Percentiles rank a stretch among this genome's conserved stretches.
These are phyloP conservation scores for Neofusicoccum ribis DNA, from an alignment of 2,329 filamentous ascomycete species.

Conservation along the genomic window DNA sequence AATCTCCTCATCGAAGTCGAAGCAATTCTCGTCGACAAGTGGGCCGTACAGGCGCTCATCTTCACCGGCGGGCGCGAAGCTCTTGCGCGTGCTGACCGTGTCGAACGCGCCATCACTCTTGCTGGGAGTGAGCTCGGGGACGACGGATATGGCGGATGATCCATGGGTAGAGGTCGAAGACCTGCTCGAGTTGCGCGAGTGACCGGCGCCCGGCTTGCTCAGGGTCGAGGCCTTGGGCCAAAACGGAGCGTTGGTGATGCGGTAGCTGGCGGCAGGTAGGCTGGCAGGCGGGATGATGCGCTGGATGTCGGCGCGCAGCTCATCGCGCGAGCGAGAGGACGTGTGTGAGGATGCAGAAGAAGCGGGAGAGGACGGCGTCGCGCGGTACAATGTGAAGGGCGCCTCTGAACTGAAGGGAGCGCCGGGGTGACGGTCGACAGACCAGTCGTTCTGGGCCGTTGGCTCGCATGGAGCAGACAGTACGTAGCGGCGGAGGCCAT, in stretches of 20 bases:
- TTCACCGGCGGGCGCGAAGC: background rate
- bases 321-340: background rate
- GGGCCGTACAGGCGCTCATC: background rate
- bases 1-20: background rate
- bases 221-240: background rate
- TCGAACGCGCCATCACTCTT: conserved; percentile 4
- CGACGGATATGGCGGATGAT: background rate
- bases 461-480: background rate
- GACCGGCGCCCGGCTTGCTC: background rate
- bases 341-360: background rate
- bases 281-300: background rate
- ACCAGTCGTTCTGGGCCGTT: background rate
- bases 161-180: background rate
- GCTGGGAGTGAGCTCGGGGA: conserved; percentile 2
- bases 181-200: background rate
- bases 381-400: background rate
- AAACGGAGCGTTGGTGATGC: background rate
- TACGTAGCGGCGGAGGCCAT: background rate
- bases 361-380: background rate
- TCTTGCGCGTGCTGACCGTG: background rate
- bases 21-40: background rate
- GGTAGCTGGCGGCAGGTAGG: background rate
- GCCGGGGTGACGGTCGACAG: background rate
- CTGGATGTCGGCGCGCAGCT: conserved; percentile 3
- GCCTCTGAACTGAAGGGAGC: background rate